Evolutionary conservation across 2,329 filamentous ascomycete genomes (phyloP).

Genomic region (Stemphylium vesicarium): DNA sequence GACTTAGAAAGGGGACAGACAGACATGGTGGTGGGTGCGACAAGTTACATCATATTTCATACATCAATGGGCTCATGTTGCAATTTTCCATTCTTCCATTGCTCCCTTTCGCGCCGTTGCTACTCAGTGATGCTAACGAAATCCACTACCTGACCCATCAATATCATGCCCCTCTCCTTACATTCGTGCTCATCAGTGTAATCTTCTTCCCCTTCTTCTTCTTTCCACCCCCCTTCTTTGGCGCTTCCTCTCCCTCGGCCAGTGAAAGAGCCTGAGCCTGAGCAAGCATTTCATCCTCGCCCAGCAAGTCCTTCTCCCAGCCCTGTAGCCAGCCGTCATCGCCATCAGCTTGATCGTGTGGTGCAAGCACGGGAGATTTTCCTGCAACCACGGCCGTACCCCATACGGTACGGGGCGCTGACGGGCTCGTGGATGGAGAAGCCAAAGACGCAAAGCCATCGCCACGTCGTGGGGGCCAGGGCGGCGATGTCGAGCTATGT

Average conservation of each 20-base stretch:
- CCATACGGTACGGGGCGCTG: conserved; percentile 82
- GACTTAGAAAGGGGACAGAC: conserved; percentile 12
- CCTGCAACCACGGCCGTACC: conserved; percentile 75
- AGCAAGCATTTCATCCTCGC: conserved; percentile 60
- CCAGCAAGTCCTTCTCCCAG: conserved; percentile 78
- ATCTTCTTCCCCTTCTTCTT: conserved; percentile 73
- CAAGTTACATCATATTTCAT: neutral
- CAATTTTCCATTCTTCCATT: conserved; percentile 12
- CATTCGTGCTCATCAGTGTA: conserved; percentile 71
- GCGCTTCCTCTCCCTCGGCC: conserved; percentile 33
- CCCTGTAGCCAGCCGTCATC: conserved; percentile 89
- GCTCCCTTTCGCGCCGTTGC: conserved; percentile 33
- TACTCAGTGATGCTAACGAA: conserved; percentile 31
- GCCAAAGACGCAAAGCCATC: conserved; percentile 69
- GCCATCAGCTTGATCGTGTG: conserved; percentile 47
- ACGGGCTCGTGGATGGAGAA: conserved; percentile 81
- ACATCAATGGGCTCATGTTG: neutral
- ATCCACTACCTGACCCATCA: conserved; percentile 16
- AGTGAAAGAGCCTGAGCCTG: conserved; percentile 54
- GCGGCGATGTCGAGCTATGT: conserved; percentile 53
- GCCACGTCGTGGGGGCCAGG: conserved; percentile 61
- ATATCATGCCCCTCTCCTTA: conserved; percentile 59
- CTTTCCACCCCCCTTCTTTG: conserved; percentile 54
- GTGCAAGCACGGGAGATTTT: conserved; percentile 62
- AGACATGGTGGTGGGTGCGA: neutral